Conservation (phyloP, 257 asterid species). For the Dorcoceras hygrometricum region DNA sequence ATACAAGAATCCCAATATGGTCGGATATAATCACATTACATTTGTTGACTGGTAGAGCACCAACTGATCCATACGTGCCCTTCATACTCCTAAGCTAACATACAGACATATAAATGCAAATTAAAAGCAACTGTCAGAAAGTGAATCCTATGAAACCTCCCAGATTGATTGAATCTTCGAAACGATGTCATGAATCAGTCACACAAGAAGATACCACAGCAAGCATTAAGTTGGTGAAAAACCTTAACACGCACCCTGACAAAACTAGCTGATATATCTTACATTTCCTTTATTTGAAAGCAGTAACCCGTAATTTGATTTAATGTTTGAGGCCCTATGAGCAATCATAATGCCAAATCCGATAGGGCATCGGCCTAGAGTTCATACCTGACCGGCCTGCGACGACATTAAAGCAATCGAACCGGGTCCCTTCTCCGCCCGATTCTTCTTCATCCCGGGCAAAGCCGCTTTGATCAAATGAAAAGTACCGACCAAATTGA, state of each 20-base stretch:
- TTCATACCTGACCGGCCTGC: conserved; percentile 91
- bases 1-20: neutral
- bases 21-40: neutral
- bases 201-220: neutral
- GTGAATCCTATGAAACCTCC: neutral
- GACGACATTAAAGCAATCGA: conserved; percentile 91
- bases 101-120: neutral
- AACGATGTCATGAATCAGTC: neutral
- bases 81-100: neutral
- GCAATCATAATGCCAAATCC: neutral
- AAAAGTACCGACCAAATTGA: conserved; percentile 75
- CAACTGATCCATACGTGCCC: neutral
- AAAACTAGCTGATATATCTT: neutral
- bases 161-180: conserved; percentile 4
- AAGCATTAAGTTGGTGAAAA: conserved; percentile 8
- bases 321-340: neutral
- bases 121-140: neutral
- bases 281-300: neutral
- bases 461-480: conserved; percentile 87
- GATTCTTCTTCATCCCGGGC: conserved; percentile 80
- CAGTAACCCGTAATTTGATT: neutral
- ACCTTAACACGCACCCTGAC: neutral
- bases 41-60: neutral
- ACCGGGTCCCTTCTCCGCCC: conserved; percentile 63
- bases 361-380: no score